These are phyloP conservation scores for Tylopilus felleus DNA, from an alignment of 768 basidiomycete genomes.

Conservation along the genomic window DNA sequence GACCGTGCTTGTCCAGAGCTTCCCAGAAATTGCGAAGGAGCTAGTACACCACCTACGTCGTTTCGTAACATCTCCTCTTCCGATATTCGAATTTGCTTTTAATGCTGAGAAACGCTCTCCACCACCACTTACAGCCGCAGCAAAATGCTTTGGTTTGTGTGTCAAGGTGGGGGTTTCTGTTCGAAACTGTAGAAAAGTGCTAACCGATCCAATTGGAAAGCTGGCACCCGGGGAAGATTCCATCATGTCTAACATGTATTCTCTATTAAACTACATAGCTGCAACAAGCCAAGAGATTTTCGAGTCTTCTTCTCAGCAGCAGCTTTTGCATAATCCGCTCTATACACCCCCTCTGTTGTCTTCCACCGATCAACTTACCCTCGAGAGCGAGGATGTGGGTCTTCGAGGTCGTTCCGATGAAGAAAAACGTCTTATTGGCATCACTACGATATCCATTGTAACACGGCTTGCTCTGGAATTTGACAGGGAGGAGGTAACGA, in stretches of 20 bases:
- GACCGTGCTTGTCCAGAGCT: constrained; percentile 82
- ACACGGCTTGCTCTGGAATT: constrained; percentile 87
- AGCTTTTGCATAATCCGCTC: constrained; percentile 41
- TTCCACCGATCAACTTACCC: constrained; percentile 45
- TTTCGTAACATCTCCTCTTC: constrained; percentile 84
- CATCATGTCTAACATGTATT: constrained; percentile 94
- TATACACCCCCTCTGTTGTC: constrained; percentile 30
- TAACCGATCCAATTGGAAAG: constrained; percentile 36
- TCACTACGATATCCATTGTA: constrained; percentile 90
- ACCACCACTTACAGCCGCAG: constrained; percentile 78
- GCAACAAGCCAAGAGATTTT: constrained; percentile 76
- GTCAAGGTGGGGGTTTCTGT: constrained; percentile 54
- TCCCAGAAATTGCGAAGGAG: constrained; percentile 70
- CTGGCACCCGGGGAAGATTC: constrained; percentile 84
- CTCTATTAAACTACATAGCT: constrained; percentile 88
- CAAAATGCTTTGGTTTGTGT: constrained; percentile 86
- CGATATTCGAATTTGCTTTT: constrained; percentile 86
- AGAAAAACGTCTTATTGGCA: constrained; percentile 78
- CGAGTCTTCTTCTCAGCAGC: constrained; percentile 46
- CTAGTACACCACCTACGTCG: constrained; percentile 79
- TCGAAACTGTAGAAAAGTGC: not conserved
- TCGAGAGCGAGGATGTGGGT: constrained; percentile 60
- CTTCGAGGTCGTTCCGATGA: constrained; percentile 74
- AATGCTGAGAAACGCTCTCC: constrained; percentile 68
- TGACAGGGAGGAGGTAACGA: constrained; percentile 80